phyloP scores from a whole-genome alignment of 345 rosid genomes.

The Acer yangbiense region DNA sequence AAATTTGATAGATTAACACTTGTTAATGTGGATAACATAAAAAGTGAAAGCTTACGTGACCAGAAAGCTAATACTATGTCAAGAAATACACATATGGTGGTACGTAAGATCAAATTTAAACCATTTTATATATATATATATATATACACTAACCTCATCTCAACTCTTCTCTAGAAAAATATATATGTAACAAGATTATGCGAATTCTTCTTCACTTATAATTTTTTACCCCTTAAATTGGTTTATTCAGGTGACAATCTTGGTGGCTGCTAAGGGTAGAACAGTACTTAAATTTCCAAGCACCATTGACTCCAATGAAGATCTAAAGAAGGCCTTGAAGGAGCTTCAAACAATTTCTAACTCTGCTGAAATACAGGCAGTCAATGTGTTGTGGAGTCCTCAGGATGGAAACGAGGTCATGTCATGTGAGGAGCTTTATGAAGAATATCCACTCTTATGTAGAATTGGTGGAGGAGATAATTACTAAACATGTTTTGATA shows the following conservation, averaged over 20 bases:
- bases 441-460: not conserved
- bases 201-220: too few species aligned
- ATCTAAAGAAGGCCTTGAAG: not conserved
- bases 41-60: too few species aligned
- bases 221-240: too few species aligned
- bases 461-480: not conserved
- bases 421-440: conserved; percentile 1
- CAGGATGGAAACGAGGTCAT: not conserved
- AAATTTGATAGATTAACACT: not conserved
- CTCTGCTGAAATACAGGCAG: not conserved
- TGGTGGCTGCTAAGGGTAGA: too few species aligned
- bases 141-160: too few species aligned
- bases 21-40: not conserved
- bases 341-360: not conserved
- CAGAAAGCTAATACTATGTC: not conserved
- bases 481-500: not conserved
- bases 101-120: not conserved
- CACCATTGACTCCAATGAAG: not conserved
- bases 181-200: too few species aligned
- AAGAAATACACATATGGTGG: not conserved
- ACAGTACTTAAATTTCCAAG: too few species aligned
- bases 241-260: too few species aligned
- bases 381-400: conserved; percentile 6
- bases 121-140: too few species aligned
- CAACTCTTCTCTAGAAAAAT: too few species aligned